Conservation (phyloP, 225 moss, liverwort and hornwort species). For the Physcomitrium patens region DNA sequence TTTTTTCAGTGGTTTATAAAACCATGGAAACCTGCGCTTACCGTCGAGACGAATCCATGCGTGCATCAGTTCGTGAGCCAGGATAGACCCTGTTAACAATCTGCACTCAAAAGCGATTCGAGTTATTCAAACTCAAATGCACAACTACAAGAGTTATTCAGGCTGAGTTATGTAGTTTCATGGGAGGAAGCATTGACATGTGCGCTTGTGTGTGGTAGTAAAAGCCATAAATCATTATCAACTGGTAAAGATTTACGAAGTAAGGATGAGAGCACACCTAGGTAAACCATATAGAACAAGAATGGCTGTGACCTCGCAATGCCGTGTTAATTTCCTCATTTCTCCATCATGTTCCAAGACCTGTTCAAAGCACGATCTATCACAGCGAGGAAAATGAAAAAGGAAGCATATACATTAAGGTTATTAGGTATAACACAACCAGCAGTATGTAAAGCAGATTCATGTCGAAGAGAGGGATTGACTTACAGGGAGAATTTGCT, state of each 20-base stretch:
- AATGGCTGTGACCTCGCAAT: constrained; percentile 76
- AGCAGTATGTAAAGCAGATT: not conserved
- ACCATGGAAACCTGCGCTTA: constrained; percentile 17
- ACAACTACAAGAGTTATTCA: not conserved
- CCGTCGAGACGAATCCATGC: constrained; percentile 76
- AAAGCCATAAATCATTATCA: too few relatives aligned
- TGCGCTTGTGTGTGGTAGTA: too few relatives aligned
- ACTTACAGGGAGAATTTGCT: constrained; percentile 67
- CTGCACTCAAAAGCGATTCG: constrained; percentile 35
- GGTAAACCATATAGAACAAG: constrained; percentile 78
- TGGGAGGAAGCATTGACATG: too few relatives aligned
- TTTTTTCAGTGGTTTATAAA: not conserved
- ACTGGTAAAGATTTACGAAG: not conserved
- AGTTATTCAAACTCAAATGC: not conserved
- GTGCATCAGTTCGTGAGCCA: constrained; percentile 83
- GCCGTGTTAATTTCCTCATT: constrained; percentile 57
- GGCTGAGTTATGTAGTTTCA: not conserved
- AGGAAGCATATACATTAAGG: not conserved
- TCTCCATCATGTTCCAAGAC: constrained; percentile 42
- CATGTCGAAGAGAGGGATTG: not conserved
- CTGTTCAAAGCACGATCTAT: not conserved
- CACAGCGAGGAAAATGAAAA: not conserved
- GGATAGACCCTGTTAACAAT: constrained; percentile 72
- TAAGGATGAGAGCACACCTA: constrained; percentile 33
- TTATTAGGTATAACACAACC: not conserved